A percentile compares a stretch with the other conserved stretches of the same genome.
Evolutionary conservation across 2,329 filamentous ascomycete genomes (phyloP).

Genomic region (Cytospora mali): DNA sequence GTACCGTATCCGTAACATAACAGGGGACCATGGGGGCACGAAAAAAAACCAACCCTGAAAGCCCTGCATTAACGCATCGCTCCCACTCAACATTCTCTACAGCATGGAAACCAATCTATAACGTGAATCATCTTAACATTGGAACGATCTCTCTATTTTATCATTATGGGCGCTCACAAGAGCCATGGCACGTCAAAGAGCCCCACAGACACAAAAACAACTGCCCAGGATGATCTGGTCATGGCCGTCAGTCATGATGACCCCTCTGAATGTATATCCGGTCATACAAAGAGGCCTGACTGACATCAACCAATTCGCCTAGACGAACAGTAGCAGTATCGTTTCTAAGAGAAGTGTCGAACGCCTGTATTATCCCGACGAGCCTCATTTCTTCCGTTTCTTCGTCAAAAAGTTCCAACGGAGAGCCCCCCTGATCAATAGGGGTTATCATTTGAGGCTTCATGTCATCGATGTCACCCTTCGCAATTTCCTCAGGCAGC

Average conservation of each 20-base stretch:
- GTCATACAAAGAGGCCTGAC: not conserved
- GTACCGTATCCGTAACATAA: too few species aligned
- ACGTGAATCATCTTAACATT: not conserved
- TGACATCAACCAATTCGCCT: conserved; percentile 6
- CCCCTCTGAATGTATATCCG: not conserved
- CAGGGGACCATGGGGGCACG: too few species aligned
- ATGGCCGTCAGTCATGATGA: conserved; percentile 52
- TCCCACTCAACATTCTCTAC: not conserved
- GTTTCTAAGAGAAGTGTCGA: conserved; percentile 94
- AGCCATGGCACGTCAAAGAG: not conserved
- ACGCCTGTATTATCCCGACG: conserved; percentile 74
- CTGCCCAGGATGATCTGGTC: conserved; percentile 52
- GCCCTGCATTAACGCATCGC: not conserved
- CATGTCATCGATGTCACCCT: conserved; percentile 78
- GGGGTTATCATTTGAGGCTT: conserved; percentile 86
- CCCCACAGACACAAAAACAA: not conserved
- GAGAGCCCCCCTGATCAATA: conserved; percentile 85
- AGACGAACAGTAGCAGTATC: conserved; percentile 91
- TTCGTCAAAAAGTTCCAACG: conserved; percentile 85
- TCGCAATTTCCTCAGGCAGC: conserved; percentile 65
- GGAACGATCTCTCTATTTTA: not conserved
- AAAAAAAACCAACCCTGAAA: not conserved
- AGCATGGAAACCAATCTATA: not conserved
- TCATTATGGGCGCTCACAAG: conserved; percentile 1
- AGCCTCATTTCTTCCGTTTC: conserved; percentile 83